Evolutionary conservation across 768 basidiomycete genomes (phyloP), one percentile per base, ranked within the genome.

Genomic region (Fistulinella prunicolor): DNA sequence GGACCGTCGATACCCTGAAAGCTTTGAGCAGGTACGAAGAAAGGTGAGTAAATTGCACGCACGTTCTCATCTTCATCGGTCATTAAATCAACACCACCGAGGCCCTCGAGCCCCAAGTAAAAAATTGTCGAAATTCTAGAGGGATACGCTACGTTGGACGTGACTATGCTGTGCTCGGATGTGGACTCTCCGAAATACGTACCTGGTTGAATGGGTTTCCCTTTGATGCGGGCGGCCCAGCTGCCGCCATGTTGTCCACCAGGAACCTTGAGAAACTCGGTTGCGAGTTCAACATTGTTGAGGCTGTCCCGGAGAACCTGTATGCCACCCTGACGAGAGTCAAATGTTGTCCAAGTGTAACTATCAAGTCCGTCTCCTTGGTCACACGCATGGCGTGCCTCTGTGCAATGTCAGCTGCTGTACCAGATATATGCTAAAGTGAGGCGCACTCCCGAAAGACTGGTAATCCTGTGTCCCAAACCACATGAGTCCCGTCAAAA

Each of bases 401-500:
- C 90, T 92, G 54, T 38, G 28, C 14, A 24, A 51, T 44, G 42
- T 47, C 41, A 54, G 42, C 7, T 14, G 29, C 30, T 19, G 40
- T 26, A 36, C 28, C 46, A 22, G 17, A 42, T 14, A 41, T 45
- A 47, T 22, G 49, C 19, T 9, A 14, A 29, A 21, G 29, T 44
- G 57, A n/a, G 32, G 72, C 86, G 65, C 51, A 85, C 87, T 76
- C 51, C 70, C 63, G 48, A 83, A 68, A 54, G 89, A 85, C 60
- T 83, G 75, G 61, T 82, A 96, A 68, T 95, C 80, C 32, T 90
- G 83, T 8, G 89, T 85, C 24, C 94, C 90, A 64, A 90, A 93
- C 94, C 94, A 97, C 68, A 95, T 80, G 28, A 98, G 78, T 12
- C 94, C 94, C 3, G 89, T 91, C 83, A 94, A 80, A 22, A 97